Percentiles rank a stretch among this genome's conserved stretches.
These are phyloP conservation scores for Inonotus obliquus DNA, from an alignment of 1,284 basidiomycete species.

Conservation along the genomic window DNA sequence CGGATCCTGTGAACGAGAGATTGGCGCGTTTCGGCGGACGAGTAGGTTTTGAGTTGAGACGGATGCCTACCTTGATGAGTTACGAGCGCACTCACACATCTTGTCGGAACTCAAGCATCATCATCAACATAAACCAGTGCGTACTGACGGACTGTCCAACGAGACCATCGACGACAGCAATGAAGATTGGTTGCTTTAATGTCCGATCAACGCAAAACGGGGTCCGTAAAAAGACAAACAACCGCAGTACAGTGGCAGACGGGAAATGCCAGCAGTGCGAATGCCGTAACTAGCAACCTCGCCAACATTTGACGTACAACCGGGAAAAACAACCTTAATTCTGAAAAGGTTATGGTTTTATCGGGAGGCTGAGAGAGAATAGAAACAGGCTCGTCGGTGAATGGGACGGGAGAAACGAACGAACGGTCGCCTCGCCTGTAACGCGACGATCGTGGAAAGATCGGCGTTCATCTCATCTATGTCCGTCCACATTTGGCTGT, in stretches of 20 bases:
- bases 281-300: background rate
- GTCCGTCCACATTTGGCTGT: background rate
- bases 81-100: background rate
- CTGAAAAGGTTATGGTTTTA: no score
- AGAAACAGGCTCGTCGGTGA: background rate
- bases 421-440: background rate
- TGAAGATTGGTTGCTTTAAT: background rate
- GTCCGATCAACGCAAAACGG: background rate
- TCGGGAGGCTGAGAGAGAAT: background rate
- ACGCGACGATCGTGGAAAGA: conserved; percentile 1
- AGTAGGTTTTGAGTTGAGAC: conserved; percentile 9
- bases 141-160: background rate
- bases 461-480: background rate
- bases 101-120: background rate
- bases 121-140: conserved; percentile 1
- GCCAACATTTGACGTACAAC: background rate
- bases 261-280: background rate
- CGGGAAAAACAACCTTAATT: no score
- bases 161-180: background rate
- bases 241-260: background rate
- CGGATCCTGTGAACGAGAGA: background rate
- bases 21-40: conserved; percentile 5
- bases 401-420: no score
- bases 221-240: background rate
- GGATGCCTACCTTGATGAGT: conserved; percentile 4